Evolutionary conservation across 139 green algal species (phyloP), one percentile per base, ranked within the genome.

Genomic region (Eudorina sp.): DNA sequence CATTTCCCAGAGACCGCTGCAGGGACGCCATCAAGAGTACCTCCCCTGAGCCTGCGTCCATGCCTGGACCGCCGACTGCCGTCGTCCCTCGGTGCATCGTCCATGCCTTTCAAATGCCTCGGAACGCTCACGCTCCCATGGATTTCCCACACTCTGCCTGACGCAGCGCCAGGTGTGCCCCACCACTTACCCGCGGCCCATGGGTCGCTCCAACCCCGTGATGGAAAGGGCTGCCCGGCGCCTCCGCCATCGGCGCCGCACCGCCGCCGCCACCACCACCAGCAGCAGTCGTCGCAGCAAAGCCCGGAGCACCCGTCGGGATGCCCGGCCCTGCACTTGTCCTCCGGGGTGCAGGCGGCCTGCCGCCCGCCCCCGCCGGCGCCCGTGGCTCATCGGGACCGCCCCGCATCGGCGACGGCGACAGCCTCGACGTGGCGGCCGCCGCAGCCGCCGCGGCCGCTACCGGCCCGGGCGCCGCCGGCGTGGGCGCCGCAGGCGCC

Each of bases 321-420:
- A 48, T 1, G 23, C 45, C 73, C n/a, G 73, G 46, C 43, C 73
- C 73, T 9, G 72, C 72, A 27, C 73, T 81, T 29, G 23, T 41
- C 14, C 73, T 45, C 45, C 73, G 73, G 27, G 73, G 45, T 13
- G 45, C 45, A 27, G 73, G 73, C 43, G 73, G 73, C 73, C 73
- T 29, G 14, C 45, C 45, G 23, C n/a, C 41, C 70, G 70, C 8
- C 27, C 29, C 25, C 73, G 46, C 27, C 46, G 73, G 73, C 73
- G 25, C 23, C 73, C 73, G 73, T 16, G 45, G 73, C 73, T 81
- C 45, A 8, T 62, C 73, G 45, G 45, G 45, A 29, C 45, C 73
- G 46, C 45, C 41, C 3, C 70, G 70, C 38, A 55, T 2, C 25
- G 70, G 70, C 38, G 70, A 79, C 70, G 41, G 40, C 25, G 40